Conservation (phyloP, 352 stramenopile genomes). For the Nothophytophthora sp. region DNA sequence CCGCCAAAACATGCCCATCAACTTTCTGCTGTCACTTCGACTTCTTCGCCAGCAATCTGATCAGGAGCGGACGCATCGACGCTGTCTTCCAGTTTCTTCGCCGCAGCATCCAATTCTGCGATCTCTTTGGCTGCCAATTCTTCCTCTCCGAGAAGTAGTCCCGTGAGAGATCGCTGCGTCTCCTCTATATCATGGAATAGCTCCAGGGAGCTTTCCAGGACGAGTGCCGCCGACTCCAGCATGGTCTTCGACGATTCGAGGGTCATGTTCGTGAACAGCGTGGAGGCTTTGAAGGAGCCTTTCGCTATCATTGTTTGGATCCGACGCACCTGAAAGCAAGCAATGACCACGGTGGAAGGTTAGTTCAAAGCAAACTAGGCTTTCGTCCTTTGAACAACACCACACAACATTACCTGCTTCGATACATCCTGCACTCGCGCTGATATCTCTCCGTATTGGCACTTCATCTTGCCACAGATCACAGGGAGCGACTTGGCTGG, state of each 20-base stretch:
- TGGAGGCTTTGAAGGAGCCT: slow-evolving; percentile 16
- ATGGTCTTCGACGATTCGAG: slow-evolving; percentile 53
- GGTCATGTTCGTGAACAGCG: slow-evolving; percentile 53
- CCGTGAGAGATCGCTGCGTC: slow-evolving; percentile 26
- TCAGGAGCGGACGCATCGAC: background rate
- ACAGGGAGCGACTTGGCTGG: slow-evolving; percentile 51
- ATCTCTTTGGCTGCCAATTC: slow-evolving; percentile 26
- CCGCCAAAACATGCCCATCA: slow-evolving; percentile 8
- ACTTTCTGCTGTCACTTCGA: slow-evolving; percentile 14
- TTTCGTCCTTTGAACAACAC: background rate
- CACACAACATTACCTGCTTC: slow-evolving; percentile 35
- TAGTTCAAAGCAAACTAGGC: background rate
- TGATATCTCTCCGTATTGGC: slow-evolving; percentile 53
- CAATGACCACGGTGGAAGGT: background rate
- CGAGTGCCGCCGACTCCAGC: slow-evolving; percentile 48
- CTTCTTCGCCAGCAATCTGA: slow-evolving; percentile 13
- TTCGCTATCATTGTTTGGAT: slow-evolving; percentile 27
- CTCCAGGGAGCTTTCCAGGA: slow-evolving; percentile 61
- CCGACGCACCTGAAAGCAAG: slow-evolving; percentile 18
- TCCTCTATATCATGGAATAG: slow-evolving; percentile 54
- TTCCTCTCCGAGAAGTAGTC: slow-evolving; percentile 25
- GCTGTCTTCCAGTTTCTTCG: slow-evolving; percentile 16
- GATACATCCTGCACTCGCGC: slow-evolving; percentile 51
- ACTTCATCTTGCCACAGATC: slow-evolving; percentile 77
- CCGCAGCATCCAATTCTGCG: slow-evolving; percentile 16